Percentiles rank a stretch among this genome's conserved stretches.
Conservation (phyloP, 192 early-diverging fungal genomes). For the Rhizoclosmatium sp. region DNA sequence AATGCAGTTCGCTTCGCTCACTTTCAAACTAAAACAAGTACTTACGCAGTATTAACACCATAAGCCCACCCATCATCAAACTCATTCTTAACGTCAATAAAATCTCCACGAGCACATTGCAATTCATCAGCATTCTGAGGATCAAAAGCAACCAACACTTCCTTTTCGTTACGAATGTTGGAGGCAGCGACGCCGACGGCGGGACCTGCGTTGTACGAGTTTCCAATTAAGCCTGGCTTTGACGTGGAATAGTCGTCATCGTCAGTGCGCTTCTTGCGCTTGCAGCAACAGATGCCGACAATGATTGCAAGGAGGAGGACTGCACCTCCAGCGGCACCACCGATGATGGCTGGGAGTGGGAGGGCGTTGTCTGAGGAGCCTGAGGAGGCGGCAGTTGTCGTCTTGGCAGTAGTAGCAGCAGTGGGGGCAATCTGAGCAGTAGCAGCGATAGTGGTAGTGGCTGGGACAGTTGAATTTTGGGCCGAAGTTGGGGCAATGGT, state of each 20-base stretch:
- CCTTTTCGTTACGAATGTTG: background rate
- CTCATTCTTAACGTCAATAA: background rate
- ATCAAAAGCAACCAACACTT: background rate
- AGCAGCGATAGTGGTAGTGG: background rate
- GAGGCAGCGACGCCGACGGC: background rate
- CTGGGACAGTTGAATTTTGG: background rate
- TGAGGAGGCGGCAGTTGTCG: constrained; percentile 1
- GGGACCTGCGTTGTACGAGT: no score
- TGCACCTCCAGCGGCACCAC: constrained; percentile 2
- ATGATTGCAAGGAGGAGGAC: constrained; percentile 7
- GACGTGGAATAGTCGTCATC: no score
- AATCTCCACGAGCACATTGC: background rate
- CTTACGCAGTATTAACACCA: no score
- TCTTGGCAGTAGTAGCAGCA: constrained; percentile 1
- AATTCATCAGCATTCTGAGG: constrained; percentile 14
- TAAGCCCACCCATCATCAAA: constrained; percentile 26
- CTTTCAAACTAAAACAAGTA: no score
- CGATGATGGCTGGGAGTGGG: background rate
- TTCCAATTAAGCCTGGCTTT: no score
- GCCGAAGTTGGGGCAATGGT: background rate
- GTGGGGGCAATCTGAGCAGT: background rate
- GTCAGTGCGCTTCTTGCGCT: background rate
- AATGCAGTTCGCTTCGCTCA: no score
- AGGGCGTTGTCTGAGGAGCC: background rate
- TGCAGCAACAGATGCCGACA: background rate